Evolutionary conservation across 495 filamentous ascomycete species (phyloP).

Genomic region (Penicillium canariense): DNA sequence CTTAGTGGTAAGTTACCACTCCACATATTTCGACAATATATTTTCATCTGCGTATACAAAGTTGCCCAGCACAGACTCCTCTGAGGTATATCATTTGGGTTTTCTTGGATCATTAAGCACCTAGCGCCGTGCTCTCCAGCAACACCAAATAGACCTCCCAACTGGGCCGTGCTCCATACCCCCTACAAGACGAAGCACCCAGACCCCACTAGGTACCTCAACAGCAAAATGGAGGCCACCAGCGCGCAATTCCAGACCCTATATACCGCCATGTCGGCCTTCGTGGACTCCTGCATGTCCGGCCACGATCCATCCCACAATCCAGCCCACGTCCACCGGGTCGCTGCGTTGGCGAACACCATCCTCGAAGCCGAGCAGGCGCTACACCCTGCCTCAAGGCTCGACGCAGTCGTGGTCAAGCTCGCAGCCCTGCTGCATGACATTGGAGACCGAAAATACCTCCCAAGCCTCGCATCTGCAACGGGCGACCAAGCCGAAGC

Average conservation of each 20-base stretch:
- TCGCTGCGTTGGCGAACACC: conserved; percentile 66
- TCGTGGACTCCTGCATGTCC: conserved; percentile 71
- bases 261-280: conserved; percentile 49
- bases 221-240: conserved; percentile 4
- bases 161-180: too few species aligned
- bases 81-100: too few species aligned
- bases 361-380: conserved; percentile 48
- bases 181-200: too few species aligned
- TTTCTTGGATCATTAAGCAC: too few species aligned
- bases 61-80: neutral
- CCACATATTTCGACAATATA: too few species aligned
- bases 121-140: too few species aligned
- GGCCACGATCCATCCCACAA: conserved; percentile 84
- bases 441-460: conserved; percentile 83
- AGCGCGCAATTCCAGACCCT: conserved; percentile 32
- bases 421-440: conserved; percentile 83
- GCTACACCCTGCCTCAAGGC: conserved; percentile 27
- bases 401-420: conserved; percentile 58
- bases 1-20: too few species aligned
- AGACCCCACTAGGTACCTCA: neutral
- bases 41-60: too few species aligned
- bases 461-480: conserved; percentile 19
- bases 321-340: conserved; percentile 77
- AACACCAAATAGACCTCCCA: neutral
- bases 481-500: neutral